Percentiles rank a stretch among this genome's conserved stretches.
Conservation (phyloP, 352 stramenopile species). For the Globisporangium echinulatum region DNA sequence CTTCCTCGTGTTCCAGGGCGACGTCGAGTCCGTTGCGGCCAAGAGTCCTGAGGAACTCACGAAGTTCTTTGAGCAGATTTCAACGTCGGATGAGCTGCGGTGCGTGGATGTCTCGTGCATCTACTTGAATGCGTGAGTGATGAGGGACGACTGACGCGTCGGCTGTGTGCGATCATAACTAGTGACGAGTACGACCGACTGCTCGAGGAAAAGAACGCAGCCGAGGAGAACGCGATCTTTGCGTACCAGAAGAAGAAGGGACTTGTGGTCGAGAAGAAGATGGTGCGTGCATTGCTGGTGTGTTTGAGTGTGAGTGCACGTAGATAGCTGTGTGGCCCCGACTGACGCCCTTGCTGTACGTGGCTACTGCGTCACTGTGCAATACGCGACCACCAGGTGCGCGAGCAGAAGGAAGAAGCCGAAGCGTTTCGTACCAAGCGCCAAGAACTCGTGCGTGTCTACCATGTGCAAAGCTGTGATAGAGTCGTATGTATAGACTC, state of each 20-base stretch:
- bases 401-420: constrained; percentile 93
- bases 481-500: too few relatives aligned
- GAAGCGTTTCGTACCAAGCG: constrained; percentile 77
- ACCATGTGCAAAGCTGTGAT: too few relatives aligned
- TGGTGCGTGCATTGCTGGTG: constrained; percentile 19
- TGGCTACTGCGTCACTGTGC: neutral
- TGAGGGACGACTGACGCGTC: neutral
- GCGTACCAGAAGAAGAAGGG: constrained; percentile 96
- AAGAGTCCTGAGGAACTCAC: constrained; percentile 95
- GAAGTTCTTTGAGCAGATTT: constrained; percentile 97
- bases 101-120: constrained; percentile 5
- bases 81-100: constrained; percentile 83
- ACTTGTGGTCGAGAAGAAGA: constrained; percentile 88
- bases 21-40: constrained; percentile 97
- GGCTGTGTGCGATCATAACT: neutral
- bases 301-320: neutral
- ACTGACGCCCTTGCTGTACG: neutral
- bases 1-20: constrained; percentile 99
- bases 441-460: constrained; percentile 41
- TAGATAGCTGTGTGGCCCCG: neutral
- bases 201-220: constrained; percentile 87
- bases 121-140: neutral
- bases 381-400: constrained; percentile 37
- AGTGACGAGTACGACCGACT: constrained; percentile 76
- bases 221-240: constrained; percentile 92